These are phyloP conservation scores for Lathyrus tuberosus DNA, from an alignment of 306 rosid species.

Conservation along the genomic window DNA sequence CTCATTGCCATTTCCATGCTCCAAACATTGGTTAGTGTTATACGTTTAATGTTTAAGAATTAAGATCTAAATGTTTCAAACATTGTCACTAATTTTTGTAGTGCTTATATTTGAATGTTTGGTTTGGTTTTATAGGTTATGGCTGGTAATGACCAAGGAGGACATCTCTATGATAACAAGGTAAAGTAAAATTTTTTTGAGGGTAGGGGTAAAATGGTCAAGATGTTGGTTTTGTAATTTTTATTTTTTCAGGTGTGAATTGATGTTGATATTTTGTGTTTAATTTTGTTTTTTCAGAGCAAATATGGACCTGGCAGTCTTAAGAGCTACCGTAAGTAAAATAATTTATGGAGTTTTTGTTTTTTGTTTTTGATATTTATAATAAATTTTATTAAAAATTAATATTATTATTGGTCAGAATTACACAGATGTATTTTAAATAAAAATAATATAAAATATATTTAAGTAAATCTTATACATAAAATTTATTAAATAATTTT, in stretches of 20 bases:
- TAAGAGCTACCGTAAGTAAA: conserved; percentile 44
- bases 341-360: background rate
- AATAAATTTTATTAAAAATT: too few relatives aligned
- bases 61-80: background rate
- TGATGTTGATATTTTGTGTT: conserved; percentile 11
- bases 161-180: conserved; percentile 32
- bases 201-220: background rate
- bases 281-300: conserved; percentile 37
- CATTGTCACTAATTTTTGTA: background rate
- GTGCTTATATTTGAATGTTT: conserved; percentile 25
- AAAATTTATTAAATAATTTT: too few relatives aligned
- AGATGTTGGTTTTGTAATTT: conserved; percentile 5
- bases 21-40: conserved; percentile 41
- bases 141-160: conserved; percentile 40
- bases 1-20: conserved; percentile 49
- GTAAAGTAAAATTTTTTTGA: background rate
- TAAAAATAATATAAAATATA: too few relatives aligned
- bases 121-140: conserved; percentile 40
- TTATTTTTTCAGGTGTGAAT: background rate
- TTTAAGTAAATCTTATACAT: too few relatives aligned
- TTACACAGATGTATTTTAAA: too few relatives aligned
- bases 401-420: too few relatives aligned
- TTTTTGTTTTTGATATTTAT: background rate
- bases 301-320: conserved; percentile 43
- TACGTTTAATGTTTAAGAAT: background rate